Percentiles rank a stretch among this genome's conserved stretches.
phyloP scores from a whole-genome alignment of 1,139 yeast species.

The Candida mesenterica region DNA sequence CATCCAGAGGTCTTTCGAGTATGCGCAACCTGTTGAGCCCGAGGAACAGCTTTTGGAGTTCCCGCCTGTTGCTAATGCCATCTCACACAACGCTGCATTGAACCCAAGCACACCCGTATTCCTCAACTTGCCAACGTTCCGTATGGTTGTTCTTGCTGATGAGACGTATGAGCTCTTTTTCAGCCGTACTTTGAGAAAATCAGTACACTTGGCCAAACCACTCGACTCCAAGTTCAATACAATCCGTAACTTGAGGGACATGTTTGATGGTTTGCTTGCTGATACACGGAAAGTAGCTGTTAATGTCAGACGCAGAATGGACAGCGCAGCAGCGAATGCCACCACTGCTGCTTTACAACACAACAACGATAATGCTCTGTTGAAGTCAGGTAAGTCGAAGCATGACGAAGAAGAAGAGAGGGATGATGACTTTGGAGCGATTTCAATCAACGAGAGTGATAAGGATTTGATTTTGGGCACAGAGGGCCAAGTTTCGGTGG shows the following conservation, averaged over 20 bases:
- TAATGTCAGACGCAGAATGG: conserved; percentile 84
- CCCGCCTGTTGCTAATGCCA: conserved; percentile 37
- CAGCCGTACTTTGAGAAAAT: conserved; percentile 58
- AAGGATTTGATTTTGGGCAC: conserved; percentile 48
- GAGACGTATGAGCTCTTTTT: conserved; percentile 88
- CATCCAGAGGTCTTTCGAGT: conserved; percentile 85
- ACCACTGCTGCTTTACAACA: conserved; percentile 7
- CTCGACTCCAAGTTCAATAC: conserved; percentile 45
- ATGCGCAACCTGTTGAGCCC: conserved; percentile 65
- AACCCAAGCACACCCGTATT: conserved; percentile 77
- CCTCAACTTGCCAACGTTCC: conserved; percentile 81
- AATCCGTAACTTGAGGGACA: conserved; percentile 70
- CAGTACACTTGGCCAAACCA: conserved; percentile 66
- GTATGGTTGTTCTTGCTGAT: conserved; percentile 93
- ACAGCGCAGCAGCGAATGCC: conserved; percentile 49
- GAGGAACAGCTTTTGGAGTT: conserved; percentile 47
- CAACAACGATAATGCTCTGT: conserved; percentile 24
- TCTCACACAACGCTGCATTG: conserved; percentile 68
- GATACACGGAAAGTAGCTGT: conserved; percentile 91
- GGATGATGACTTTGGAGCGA: conserved; percentile 49
- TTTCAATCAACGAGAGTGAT: conserved; percentile 46
- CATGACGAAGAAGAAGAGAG: conserved; percentile 44
- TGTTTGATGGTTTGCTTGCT: conserved; percentile 88
- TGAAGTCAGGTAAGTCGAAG: conserved; percentile 26
- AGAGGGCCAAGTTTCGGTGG: conserved; percentile 40